phyloP scores from a whole-genome alignment of 2,329 filamentous ascomycete species.

The Penicillium thymicola region DNA sequence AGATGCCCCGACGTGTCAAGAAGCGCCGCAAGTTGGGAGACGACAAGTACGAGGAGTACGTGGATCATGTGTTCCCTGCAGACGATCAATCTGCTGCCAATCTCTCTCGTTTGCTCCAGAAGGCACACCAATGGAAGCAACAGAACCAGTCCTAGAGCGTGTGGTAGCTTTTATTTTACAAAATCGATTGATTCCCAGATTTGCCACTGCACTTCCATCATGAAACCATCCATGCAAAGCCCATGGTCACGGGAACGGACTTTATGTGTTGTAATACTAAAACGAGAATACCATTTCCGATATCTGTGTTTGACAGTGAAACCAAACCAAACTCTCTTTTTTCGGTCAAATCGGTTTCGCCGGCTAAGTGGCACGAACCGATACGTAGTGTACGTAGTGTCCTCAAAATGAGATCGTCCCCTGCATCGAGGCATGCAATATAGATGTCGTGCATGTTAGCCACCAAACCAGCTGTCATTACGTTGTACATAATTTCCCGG shows the following conservation, averaged over 20 bases:
- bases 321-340: not conserved
- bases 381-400: not conserved
- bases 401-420: not conserved
- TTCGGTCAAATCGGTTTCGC: not conserved
- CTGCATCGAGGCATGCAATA: not conserved
- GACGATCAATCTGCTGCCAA: constrained; percentile 85
- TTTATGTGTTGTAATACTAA: constrained; percentile 2
- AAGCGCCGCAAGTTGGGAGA: constrained; percentile 88
- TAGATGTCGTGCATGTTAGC: not conserved
- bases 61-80: constrained; percentile 95
- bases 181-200: not conserved
- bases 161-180: not conserved
- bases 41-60: constrained; percentile 91
- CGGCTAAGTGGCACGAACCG: not conserved
- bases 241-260: not conserved
- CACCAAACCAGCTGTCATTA: not conserved
- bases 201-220: not conserved
- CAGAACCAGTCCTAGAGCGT: constrained; percentile 47
- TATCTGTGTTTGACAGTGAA: not conserved
- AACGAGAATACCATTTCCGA: not conserved
- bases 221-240: not conserved
- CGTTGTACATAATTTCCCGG: not conserved
- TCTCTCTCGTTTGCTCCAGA: constrained; percentile 76
- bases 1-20: constrained; percentile 93
- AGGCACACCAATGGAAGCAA: constrained; percentile 89